A percentile compares a stretch with the other conserved stretches of the same genome.
Conservation (phyloP, 768 basidiomycete genomes). For the Tephrocybe sp. region DNA sequence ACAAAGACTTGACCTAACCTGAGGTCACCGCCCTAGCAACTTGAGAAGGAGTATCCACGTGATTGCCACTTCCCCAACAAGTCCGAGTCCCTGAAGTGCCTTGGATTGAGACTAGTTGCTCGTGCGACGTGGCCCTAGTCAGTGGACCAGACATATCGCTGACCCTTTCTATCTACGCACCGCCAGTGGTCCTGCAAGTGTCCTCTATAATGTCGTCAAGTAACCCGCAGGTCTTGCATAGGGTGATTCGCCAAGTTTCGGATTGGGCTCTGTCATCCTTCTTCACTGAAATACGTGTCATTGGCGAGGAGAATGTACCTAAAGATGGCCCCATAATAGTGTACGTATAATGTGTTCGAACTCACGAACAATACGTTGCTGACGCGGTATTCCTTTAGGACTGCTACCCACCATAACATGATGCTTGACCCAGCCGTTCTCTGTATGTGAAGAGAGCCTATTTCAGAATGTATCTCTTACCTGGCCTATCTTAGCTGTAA, state of each 20-base stretch:
- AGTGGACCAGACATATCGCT: no score
- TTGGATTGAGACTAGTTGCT: background rate
- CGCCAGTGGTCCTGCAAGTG: no score
- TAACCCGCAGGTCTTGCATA: slow-evolving; percentile 54
- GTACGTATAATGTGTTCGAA: slow-evolving; percentile 49
- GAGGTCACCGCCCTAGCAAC: background rate
- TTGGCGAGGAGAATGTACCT: slow-evolving; percentile 89
- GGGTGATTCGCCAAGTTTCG: slow-evolving; percentile 68
- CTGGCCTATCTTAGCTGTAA: slow-evolving; percentile 52
- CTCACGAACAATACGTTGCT: background rate
- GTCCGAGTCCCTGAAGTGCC: background rate
- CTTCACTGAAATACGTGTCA: slow-evolving; percentile 83
- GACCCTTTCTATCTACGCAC: no score
- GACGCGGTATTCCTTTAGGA: slow-evolving; percentile 34
- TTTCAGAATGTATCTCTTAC: background rate
- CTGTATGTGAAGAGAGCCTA: slow-evolving; percentile 39
- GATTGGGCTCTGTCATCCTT: slow-evolving; percentile 78
- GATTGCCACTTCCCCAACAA: no score
- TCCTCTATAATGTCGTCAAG: slow-evolving; percentile 21
- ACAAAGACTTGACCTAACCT: no score
- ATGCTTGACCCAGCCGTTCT: slow-evolving; percentile 84
- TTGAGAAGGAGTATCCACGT: no score
- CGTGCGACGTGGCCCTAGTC: no score
- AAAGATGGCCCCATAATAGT: slow-evolving; percentile 87
- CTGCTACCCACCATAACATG: slow-evolving; percentile 93